Base-by-base conservation (phyloP, 139 green algal species). In the Micractinium sp. region DNA sequence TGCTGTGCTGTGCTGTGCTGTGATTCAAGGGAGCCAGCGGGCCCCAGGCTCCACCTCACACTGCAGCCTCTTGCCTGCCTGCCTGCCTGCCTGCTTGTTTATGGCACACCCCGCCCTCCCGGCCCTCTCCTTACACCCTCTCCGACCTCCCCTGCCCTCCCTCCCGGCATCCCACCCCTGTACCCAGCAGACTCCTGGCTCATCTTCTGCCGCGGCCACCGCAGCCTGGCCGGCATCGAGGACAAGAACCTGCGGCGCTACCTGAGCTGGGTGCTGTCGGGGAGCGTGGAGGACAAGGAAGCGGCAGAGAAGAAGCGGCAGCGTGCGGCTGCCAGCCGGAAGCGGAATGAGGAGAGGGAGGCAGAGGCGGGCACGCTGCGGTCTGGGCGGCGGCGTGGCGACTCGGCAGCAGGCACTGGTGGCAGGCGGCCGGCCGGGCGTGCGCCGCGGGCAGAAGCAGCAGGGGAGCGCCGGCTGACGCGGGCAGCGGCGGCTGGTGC, bases 181-280 rank as follows among this genome's bases (percentile, higher is more conserved):
- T 16, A 13, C 18, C 33, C 74, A 47, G 0, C 82, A 18, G 94
- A 96, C 90, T 90, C 73, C 60, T 96, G 90, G 90, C 82, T 63
- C 81, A 94, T 96, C 56, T 96, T 96, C 71, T 96, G 94, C 90
- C 80, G 90, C 13, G 92, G 91, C 29, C 83, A 71, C 27, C 69
- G 38, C 60, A 69, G n/a, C 12, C 5, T 71, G 61, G 9, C 29
- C 0, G 83, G 63, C 41, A 84, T 94, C 22, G 82, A 91, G 73
- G 92, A 94, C 86, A 85, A 80, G 13, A 94, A 85, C 27, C 74
- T 94, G 85, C 73, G 67, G 89, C 90, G 90, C 53, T 94, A 93
- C 74, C 87, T 94, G 29, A 82, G 81, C 20, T 94, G 91, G 91
- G 60, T 4, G n/a, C 63, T 81, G 38, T 66, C 35, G 19, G 81